Conservation (phyloP, 2,329 filamentous ascomycete genomes). For the Xylaria sp. region DNA sequence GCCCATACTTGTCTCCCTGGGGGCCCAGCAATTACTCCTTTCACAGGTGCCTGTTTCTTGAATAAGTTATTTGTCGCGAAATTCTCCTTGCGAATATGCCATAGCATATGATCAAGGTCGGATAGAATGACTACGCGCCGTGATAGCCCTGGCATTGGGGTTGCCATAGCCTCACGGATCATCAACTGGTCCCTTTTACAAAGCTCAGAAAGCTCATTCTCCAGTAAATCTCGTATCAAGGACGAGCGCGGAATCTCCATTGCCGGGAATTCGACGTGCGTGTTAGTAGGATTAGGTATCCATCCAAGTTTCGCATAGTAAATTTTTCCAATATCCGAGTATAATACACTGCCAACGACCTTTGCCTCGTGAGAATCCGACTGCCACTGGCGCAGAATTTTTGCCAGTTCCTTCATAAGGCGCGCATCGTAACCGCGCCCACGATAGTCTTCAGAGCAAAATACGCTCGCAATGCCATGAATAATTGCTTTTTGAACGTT, state of each 20-base stretch:
- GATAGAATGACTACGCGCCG: constrained; percentile 34
- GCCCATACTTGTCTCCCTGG: constrained; percentile 34
- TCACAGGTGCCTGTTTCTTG: constrained; percentile 19
- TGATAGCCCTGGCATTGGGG: background rate
- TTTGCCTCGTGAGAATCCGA: background rate
- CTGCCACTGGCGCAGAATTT: background rate
- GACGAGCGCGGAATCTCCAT: background rate
- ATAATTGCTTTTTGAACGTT: constrained; percentile 26
- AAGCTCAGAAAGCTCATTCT: constrained; percentile 14
- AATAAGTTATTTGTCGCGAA: constrained; percentile 36
- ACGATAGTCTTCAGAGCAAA: constrained; percentile 13
- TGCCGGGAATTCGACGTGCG: constrained; percentile 29
- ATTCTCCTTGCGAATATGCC: constrained; percentile 41
- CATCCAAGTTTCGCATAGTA: constrained; percentile 38
- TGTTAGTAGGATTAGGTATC: constrained; percentile 32
- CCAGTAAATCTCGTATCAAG: background rate
- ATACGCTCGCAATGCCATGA: constrained; percentile 23
- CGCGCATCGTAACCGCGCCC: constrained; percentile 33
- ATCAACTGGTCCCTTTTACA: constrained; percentile 33
- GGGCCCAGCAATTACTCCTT: constrained; percentile 35
- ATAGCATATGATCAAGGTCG: constrained; percentile 39
- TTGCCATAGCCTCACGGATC: constrained; percentile 26
- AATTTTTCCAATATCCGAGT: constrained; percentile 38
- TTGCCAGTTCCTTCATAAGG: constrained; percentile 37
- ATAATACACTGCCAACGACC: constrained; percentile 33